Conservation (phyloP, 768 basidiomycete species). For the Collybiopsis luxurians region DNA sequence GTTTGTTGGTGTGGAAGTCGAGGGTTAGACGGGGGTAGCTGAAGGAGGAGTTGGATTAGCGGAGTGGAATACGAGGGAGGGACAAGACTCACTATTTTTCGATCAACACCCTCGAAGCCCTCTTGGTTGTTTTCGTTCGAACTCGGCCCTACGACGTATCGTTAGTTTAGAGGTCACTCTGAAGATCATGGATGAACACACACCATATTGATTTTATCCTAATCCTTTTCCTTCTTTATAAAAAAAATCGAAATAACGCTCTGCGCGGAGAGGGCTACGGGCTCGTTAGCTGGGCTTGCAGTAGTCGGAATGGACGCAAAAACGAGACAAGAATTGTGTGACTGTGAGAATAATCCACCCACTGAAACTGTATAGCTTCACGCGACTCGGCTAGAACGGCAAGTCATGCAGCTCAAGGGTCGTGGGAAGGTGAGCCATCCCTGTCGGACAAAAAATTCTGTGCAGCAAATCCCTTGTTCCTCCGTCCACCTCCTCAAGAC, state of each 20-base stretch:
- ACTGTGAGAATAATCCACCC: neutral
- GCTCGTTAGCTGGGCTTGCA: too few species aligned
- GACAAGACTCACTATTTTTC: slow-evolving; percentile 94
- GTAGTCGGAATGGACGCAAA: too few species aligned
- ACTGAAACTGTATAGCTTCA: slow-evolving; percentile 7
- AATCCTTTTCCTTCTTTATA: too few species aligned
- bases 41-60: slow-evolving; percentile 3
- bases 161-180: neutral
- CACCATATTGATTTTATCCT: slow-evolving; percentile 17
- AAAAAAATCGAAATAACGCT: too few species aligned
- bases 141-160: slow-evolving; percentile 78
- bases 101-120: slow-evolving; percentile 97
- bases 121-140: slow-evolving; percentile 99
- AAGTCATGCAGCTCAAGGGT: too few species aligned
- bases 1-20: slow-evolving; percentile 99
- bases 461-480: neutral
- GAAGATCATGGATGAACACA: neutral
- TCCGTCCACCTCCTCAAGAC: slow-evolving; percentile 12
- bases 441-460: too few species aligned
- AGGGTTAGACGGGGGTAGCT: slow-evolving; percentile 99
- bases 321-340: neutral
- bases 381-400: neutral
- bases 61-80: too few species aligned
- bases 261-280: too few species aligned
- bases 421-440: too few species aligned